These are phyloP conservation scores for Discostella stelligera DNA, from an alignment of 352 stramenopile genomes.

Conservation along the genomic window DNA sequence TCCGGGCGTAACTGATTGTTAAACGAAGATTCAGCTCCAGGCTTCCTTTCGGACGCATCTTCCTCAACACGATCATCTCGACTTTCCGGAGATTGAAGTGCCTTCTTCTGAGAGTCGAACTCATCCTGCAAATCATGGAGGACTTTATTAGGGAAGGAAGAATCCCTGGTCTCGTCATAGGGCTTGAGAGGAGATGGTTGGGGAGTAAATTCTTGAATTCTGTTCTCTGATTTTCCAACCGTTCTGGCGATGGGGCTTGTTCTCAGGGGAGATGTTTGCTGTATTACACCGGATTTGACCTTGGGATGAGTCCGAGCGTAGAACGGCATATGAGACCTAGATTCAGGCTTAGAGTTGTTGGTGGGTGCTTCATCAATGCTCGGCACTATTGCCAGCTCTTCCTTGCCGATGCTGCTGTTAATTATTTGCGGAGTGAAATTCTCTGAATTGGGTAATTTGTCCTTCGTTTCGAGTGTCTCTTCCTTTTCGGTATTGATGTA, in stretches of 20 bases:
- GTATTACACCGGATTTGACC: background rate
- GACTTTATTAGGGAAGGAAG: slow-evolving; percentile 27
- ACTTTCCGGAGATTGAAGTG: slow-evolving; percentile 22
- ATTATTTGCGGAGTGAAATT: background rate
- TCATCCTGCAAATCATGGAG: slow-evolving; percentile 29
- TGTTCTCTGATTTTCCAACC: no score
- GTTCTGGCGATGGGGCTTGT: background rate
- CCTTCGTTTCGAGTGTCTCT: background rate
- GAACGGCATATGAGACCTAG: slow-evolving; percentile 1
- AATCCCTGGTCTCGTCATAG: slow-evolving; percentile 26
- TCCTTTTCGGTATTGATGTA: background rate
- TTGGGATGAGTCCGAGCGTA: slow-evolving; percentile 9
- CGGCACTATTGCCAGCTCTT: background rate
- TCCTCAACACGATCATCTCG: slow-evolving; percentile 29
- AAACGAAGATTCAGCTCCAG: background rate
- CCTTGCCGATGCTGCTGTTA: background rate
- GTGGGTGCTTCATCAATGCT: background rate
- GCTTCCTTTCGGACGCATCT: background rate
- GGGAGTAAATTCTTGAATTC: background rate
- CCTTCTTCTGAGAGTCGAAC: slow-evolving; percentile 24
- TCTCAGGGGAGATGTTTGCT: background rate
- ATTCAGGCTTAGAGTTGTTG: background rate
- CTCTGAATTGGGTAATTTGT: no score
- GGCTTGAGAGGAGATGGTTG: slow-evolving; percentile 18
- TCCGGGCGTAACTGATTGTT: slow-evolving; percentile 15